Evolutionary conservation across 2,329 filamentous ascomycete species (phyloP).

Genomic region (Leptographium wingfieldii): DNA sequence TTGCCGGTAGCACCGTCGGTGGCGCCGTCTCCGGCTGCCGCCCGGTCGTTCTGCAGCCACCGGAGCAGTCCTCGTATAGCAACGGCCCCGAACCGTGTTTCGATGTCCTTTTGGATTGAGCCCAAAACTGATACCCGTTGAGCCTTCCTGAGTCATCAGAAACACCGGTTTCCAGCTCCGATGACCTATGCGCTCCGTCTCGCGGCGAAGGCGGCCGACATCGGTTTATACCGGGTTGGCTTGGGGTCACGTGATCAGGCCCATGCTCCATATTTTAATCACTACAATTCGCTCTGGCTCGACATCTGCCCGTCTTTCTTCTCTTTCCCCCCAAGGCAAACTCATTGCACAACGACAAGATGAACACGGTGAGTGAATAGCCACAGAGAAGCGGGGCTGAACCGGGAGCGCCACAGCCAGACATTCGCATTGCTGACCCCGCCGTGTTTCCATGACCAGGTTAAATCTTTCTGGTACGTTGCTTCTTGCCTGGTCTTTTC

Average conservation of each 20-base stretch:
- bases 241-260: neutral
- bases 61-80: no score
- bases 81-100: no score
- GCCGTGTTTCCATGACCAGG: slow-evolving; percentile 24
- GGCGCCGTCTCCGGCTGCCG: no score
- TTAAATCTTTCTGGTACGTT: slow-evolving; percentile 52
- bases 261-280: neutral
- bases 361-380: slow-evolving; percentile 10
- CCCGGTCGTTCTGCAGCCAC: no score
- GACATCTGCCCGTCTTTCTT: neutral
- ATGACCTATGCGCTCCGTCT: no score
- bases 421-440: neutral
- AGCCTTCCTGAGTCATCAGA: no score
- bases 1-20: no score
- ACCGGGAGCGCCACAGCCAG: neutral
- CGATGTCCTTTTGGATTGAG: neutral
- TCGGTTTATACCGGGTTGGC: neutral
- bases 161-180: no score
- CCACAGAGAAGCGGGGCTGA: neutral
- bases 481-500: neutral
- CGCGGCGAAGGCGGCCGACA: neutral
- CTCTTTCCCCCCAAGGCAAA: neutral
- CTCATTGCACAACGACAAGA: neutral
- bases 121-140: neutral
- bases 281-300: neutral